These are phyloP conservation scores for Vicia sativa DNA, from an alignment of 306 rosid species.

Conservation along the genomic window DNA sequence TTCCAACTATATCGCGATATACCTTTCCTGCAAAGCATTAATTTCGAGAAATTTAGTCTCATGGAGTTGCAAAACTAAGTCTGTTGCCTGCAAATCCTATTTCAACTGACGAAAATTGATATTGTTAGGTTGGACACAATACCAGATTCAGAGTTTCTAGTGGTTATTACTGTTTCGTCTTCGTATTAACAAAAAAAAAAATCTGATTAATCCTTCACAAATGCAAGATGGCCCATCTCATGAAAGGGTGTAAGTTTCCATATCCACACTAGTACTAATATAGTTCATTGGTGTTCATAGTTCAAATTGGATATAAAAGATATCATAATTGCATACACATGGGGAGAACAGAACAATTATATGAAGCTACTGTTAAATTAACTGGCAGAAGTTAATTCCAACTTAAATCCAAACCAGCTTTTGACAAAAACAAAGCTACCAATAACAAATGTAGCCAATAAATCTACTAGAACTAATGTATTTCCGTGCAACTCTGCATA, in stretches of 20 bases:
- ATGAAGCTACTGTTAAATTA: constrained; percentile 9
- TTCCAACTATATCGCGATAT: constrained; percentile 84
- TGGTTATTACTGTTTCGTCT: too few relatives aligned
- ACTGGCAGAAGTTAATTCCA: constrained; percentile 35
- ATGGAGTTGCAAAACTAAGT: too few relatives aligned
- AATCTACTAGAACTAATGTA: neutral
- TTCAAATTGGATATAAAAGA: too few relatives aligned
- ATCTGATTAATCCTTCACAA: neutral
- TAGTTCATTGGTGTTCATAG: neutral
- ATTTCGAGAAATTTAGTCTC: constrained; percentile 13
- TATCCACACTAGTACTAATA: neutral
- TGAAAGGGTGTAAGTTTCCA: constrained; percentile 8
- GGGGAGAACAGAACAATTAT: neutral
- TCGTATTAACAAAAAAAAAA: neutral
- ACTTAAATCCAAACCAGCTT: constrained; percentile 22
- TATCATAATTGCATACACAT: constrained; percentile 6
- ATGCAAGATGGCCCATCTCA: constrained; percentile 1
- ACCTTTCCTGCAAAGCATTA: constrained; percentile 66
- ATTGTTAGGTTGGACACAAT: too few relatives aligned
- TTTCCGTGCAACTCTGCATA: too few relatives aligned
- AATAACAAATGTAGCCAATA: constrained; percentile 18
- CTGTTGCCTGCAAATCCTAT: too few relatives aligned
- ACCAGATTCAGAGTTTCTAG: too few relatives aligned
- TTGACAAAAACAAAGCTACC: constrained; percentile 28
- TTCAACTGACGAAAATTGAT: too few relatives aligned